These are phyloP conservation scores for Xenoacremonium recifei DNA, from an alignment of 2,329 filamentous ascomycete genomes.

Conservation along the genomic window DNA sequence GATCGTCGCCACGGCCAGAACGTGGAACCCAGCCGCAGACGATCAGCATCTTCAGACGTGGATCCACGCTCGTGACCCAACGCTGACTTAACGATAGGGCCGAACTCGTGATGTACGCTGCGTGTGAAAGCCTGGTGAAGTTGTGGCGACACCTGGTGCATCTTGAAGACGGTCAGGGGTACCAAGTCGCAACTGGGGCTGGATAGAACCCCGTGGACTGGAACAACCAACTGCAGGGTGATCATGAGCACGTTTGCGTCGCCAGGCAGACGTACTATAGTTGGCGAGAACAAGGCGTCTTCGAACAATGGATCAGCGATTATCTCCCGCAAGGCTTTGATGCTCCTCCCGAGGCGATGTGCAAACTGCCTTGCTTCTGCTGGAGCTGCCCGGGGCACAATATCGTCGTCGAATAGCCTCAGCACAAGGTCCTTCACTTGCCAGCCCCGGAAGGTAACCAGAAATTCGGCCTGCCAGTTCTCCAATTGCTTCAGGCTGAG, in stretches of 20 bases:
- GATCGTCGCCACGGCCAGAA: slow-evolving; percentile 14
- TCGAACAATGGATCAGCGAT: slow-evolving; percentile 46
- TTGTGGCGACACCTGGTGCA: slow-evolving; percentile 61
- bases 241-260: slow-evolving; percentile 36
- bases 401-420: slow-evolving; percentile 37
- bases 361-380: slow-evolving; percentile 44
- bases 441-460: slow-evolving; percentile 49
- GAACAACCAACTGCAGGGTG: slow-evolving; percentile 60
- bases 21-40: slow-evolving; percentile 2
- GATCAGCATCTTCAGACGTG: slow-evolving; percentile 3
- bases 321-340: slow-evolving; percentile 39
- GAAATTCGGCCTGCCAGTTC: slow-evolving; percentile 53
- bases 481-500: slow-evolving; percentile 54
- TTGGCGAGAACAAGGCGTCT: slow-evolving; percentile 44
- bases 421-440: slow-evolving; percentile 32
- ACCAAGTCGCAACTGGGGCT: slow-evolving; percentile 56
- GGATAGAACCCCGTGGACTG: slow-evolving; percentile 54
- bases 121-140: slow-evolving; percentile 60
- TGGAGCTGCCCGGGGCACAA: slow-evolving; percentile 31
- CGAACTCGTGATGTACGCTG: slow-evolving; percentile 60
- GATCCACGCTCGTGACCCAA: slow-evolving; percentile 5
- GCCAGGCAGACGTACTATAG: slow-evolving; percentile 43
- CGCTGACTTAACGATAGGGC: slow-evolving; percentile 43
- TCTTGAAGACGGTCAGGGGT: slow-evolving; percentile 63
- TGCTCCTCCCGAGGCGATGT: slow-evolving; percentile 40